Evolutionary conservation across 352 stramenopile species (phyloP).

Genomic region (Pythium diclinum): DNA sequence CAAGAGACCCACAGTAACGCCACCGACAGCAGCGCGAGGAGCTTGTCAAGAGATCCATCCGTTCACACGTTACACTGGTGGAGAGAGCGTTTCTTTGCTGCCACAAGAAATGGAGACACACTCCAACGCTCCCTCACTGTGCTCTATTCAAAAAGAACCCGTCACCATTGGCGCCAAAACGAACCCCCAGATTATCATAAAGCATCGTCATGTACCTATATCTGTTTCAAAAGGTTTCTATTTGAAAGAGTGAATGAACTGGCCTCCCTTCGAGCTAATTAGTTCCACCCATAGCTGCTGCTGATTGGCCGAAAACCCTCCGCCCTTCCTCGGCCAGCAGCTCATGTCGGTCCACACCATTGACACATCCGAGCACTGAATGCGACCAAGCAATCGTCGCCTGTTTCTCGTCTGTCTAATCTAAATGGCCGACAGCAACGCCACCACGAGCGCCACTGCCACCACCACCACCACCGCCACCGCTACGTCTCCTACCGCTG

Average conservation of each 20-base stretch:
- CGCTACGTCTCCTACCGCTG: not conserved
- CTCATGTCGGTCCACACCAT: no score
- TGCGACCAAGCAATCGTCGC: not conserved
- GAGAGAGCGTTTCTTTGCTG: no score
- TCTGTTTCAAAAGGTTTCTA: not conserved
- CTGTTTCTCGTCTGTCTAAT: not conserved
- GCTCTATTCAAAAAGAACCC: no score
- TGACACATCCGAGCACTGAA: not conserved
- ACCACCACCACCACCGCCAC: not conserved
- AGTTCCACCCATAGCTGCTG: not conserved
- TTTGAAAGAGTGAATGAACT: not conserved
- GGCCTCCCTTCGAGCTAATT: not conserved
- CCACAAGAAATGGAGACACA: no score
- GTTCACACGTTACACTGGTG: no score
- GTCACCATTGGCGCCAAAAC: no score
- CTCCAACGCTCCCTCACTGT: no score
- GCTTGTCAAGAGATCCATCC: no score
- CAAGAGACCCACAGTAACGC: no score
- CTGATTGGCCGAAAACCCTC: constrained; percentile 19
- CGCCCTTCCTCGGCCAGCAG: constrained; percentile 13
- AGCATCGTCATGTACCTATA: not conserved
- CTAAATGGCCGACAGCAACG: not conserved
- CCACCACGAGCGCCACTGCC: not conserved
- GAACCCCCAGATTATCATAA: not conserved
- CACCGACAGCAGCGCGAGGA: no score